Percentiles rank a stretch among this genome's conserved stretches.
Evolutionary conservation across 192 early-diverging fungal genomes (phyloP).

Genomic region (Podila minutissima): DNA sequence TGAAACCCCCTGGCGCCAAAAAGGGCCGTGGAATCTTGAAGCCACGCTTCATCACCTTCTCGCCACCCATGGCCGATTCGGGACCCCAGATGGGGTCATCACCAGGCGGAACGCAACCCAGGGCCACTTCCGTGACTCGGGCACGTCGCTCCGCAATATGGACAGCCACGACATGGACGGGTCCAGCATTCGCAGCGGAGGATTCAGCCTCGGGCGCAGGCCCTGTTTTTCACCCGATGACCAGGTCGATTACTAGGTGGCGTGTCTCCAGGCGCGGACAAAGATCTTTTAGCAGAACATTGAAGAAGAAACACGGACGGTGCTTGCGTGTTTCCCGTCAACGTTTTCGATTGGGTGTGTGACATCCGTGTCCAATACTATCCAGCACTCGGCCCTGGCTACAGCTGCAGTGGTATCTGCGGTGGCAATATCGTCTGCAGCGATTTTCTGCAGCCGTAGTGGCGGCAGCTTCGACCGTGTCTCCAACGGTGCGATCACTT

Average conservation of each 20-base stretch:
- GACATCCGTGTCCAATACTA: background rate
- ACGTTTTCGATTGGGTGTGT: conserved; percentile 23
- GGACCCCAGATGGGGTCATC: background rate
- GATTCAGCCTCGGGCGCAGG: background rate
- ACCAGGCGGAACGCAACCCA: background rate
- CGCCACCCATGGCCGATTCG: conserved; percentile 11
- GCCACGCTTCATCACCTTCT: conserved; percentile 32
- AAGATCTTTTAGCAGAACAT: conserved; percentile 41
- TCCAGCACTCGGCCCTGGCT: background rate
- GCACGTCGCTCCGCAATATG: background rate
- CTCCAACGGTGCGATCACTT: background rate
- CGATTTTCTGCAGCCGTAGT: background rate
- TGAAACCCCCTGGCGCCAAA: background rate
- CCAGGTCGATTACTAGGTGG: conserved; percentile 21
- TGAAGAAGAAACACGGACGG: conserved; percentile 30
- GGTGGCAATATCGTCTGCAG: background rate
- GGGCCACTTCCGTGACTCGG: background rate
- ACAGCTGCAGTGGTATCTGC: background rate
- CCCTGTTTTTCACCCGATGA: conserved; percentile 10
- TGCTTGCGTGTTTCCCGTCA: conserved; percentile 34
- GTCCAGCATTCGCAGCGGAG: conserved; percentile 1
- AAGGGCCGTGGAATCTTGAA: conserved; percentile 35
- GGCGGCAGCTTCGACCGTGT: background rate
- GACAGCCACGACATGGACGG: conserved; percentile 15
- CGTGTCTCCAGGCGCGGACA: conserved; percentile 17